phyloP scores from a whole-genome alignment of 495 filamentous ascomycete species.

The Penicilliopsis zonata region DNA sequence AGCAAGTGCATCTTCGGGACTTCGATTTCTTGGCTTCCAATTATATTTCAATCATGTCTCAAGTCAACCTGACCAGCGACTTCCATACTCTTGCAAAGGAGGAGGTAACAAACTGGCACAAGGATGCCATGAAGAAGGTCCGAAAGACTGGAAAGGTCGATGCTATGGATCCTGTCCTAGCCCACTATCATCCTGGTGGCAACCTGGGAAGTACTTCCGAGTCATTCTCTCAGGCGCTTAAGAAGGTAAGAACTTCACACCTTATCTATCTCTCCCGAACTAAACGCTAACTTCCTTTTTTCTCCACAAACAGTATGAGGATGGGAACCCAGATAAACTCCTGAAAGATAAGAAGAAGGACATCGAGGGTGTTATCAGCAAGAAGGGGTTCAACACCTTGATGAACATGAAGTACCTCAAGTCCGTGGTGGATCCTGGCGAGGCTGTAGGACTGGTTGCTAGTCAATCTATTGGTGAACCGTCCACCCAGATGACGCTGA shows the following conservation, averaged over 20 bases:
- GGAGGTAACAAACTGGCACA: slow-evolving; percentile 41
- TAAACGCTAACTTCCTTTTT: too few species aligned
- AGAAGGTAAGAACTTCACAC: slow-evolving; percentile 27
- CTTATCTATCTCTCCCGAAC: slow-evolving; percentile 1
- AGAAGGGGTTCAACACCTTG: slow-evolving; percentile 69
- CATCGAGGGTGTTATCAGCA: slow-evolving; percentile 40
- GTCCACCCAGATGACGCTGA: slow-evolving; percentile 98
- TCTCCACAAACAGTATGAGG: slow-evolving; percentile 59
- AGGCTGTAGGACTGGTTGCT: slow-evolving; percentile 95
- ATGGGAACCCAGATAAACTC: slow-evolving; percentile 61
- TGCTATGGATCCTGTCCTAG: slow-evolving; percentile 65
- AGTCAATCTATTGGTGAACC: slow-evolving; percentile 96
- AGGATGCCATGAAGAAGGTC: slow-evolving; percentile 69
- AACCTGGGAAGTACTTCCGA: slow-evolving; percentile 83
- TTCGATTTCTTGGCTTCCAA: slow-evolving; percentile 88
- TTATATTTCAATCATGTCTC: slow-evolving; percentile 40
- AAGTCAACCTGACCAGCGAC: slow-evolving; percentile 38
- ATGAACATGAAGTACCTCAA: slow-evolving; percentile 87
- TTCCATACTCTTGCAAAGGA: slow-evolving; percentile 41
- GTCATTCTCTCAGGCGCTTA: slow-evolving; percentile 56
- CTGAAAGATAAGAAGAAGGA: slow-evolving; percentile 67
- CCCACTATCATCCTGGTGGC: slow-evolving; percentile 60
- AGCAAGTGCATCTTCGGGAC: slow-evolving; percentile 81
- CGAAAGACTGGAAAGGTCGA: slow-evolving; percentile 55
- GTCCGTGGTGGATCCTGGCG: slow-evolving; percentile 87